A percentile compares a stretch with the other conserved stretches of the same genome.
Evolutionary conservation across 2,329 filamentous ascomycete genomes (phyloP).

Genomic region (Pseudocercospora crystallina): DNA sequence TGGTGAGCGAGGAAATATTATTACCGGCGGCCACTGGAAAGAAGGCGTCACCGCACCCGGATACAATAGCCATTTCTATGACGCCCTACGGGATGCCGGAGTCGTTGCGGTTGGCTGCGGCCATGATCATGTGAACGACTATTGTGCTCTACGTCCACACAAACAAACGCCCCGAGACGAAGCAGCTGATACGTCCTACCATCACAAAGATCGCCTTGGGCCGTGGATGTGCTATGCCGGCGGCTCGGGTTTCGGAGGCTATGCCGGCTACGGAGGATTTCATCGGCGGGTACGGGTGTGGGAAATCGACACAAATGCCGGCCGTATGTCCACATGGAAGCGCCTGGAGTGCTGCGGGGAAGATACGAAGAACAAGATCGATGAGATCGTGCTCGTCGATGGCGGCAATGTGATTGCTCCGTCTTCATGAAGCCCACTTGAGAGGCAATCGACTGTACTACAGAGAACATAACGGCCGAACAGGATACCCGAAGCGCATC

Average conservation of each 20-base stretch:
- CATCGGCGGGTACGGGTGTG: constrained; percentile 83
- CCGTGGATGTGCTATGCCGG: constrained; percentile 99
- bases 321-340: constrained; percentile 88
- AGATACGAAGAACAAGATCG: constrained; percentile 54
- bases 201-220: constrained; percentile 24
- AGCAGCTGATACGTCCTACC: constrained; percentile 1
- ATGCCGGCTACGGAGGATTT: constrained; percentile 86
- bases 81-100: constrained; percentile 82
- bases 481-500: not conserved
- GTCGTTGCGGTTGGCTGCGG: constrained; percentile 86
- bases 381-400: constrained; percentile 63
- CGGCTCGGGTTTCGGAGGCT: constrained; percentile 88
- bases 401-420: constrained; percentile 53
- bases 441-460: not conserved
- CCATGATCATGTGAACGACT: constrained; percentile 97
- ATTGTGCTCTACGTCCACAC: constrained; percentile 67
- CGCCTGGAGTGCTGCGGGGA: constrained; percentile 64
- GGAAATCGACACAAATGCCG: constrained; percentile 89
- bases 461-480: constrained; percentile 1
- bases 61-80: constrained; percentile 90
- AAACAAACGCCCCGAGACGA: constrained; percentile 11
- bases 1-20: constrained; percentile 56
- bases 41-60: constrained; percentile 83
- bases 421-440: not conserved
- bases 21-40: constrained; percentile 67